phyloP scores from a whole-genome alignment of 352 stramenopile genomes.

The Aphanomyces cochlioides region DNA sequence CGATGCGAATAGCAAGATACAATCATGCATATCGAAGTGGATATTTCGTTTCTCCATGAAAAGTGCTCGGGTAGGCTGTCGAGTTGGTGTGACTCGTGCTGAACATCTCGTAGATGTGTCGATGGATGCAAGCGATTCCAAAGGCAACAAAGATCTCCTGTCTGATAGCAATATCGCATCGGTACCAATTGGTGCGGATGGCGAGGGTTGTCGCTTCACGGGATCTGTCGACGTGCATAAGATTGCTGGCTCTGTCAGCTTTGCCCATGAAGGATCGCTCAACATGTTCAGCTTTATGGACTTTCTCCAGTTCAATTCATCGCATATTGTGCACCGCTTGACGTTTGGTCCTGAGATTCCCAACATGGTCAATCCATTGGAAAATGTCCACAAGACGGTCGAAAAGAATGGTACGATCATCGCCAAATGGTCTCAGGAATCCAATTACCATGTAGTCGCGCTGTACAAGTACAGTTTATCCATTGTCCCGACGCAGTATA shows the following conservation, averaged over 20 bases:
- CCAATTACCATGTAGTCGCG: slow-evolving; percentile 42
- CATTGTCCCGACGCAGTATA: slow-evolving; percentile 80
- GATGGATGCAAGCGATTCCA: slow-evolving; percentile 80
- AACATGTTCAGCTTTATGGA: slow-evolving; percentile 84
- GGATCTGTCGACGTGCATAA: slow-evolving; percentile 74
- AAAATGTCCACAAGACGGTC: slow-evolving; percentile 81
- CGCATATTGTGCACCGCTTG: slow-evolving; percentile 73
- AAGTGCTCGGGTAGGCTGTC: slow-evolving; percentile 51
- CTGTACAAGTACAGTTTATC: slow-evolving; percentile 89
- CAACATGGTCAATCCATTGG: slow-evolving; percentile 82
- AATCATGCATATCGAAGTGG: slow-evolving; percentile 72
- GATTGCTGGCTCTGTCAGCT: slow-evolving; percentile 76
- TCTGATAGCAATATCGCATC: slow-evolving; percentile 61
- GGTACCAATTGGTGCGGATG: slow-evolving; percentile 36
- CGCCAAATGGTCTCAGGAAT: not conserved
- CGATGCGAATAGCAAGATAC: slow-evolving; percentile 61
- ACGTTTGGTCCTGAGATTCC: slow-evolving; percentile 73
- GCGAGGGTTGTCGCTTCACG: slow-evolving; percentile 68
- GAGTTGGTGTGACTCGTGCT: not conserved
- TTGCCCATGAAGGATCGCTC: slow-evolving; percentile 78
- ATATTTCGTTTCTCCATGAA: slow-evolving; percentile 80
- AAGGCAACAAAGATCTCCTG: slow-evolving; percentile 81
- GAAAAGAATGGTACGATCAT: slow-evolving; percentile 59
- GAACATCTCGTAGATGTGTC: slow-evolving; percentile 50
- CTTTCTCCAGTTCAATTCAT: slow-evolving; percentile 88